phyloP scores from a whole-genome alignment of 768 basidiomycete species.

The Mycena galopus region DNA sequence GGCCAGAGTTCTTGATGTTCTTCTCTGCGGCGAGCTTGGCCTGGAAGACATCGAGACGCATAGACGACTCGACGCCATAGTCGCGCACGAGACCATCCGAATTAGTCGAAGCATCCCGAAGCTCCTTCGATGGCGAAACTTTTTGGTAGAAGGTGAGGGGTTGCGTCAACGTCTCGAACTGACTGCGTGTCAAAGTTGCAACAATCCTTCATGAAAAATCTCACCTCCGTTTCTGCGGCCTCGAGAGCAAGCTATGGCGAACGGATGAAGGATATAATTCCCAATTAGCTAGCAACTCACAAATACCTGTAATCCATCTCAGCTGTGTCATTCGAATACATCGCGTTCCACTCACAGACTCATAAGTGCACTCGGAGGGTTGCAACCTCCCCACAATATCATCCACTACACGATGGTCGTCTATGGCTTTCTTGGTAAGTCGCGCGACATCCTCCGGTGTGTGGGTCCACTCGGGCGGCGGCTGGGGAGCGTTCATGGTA shows the following conservation, averaged over 20 bases:
- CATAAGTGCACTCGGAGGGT: conserved; percentile 70
- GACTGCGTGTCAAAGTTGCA: not conserved
- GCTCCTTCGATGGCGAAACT: conserved; percentile 77
- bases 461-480: conserved; percentile 76
- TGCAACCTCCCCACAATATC: conserved; percentile 73
- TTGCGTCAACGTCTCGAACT: conserved; percentile 62
- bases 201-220: not conserved
- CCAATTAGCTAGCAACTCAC: conserved; percentile 59
- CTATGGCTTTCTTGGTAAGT: conserved; percentile 71
- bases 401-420: conserved; percentile 63
- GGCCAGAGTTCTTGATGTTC: conserved; percentile 72
- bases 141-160: conserved; percentile 86
- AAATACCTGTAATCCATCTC: conserved; percentile 66
- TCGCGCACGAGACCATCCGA: conserved; percentile 80
- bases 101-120: conserved; percentile 86
- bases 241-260: conserved; percentile 68
- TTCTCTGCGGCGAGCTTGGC: conserved; percentile 79
- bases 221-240: conserved; percentile 62
- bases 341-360: conserved; percentile 66
- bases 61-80: conserved; percentile 80
- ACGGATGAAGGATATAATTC: conserved; percentile 1
- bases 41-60: conserved; percentile 85
- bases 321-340: not conserved
- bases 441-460: conserved; percentile 68
- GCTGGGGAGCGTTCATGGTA: conserved; percentile 71